Conservation (phyloP, 108 stramenopile genomes). For the Licmophora abbreviata region DNA sequence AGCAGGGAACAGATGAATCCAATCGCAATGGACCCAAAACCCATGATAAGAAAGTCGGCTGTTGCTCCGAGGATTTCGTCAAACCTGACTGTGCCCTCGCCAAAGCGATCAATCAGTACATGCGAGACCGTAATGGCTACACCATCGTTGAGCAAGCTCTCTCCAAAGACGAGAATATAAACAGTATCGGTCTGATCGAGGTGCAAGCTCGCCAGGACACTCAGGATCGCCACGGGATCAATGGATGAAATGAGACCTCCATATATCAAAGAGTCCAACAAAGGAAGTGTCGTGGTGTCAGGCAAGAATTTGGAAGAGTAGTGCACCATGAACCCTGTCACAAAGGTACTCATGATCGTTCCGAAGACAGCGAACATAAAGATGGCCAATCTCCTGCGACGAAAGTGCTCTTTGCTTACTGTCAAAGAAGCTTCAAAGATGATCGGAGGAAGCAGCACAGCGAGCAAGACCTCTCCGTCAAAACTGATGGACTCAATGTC, state of each 20-base stretch:
- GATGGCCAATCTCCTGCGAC: conserved; percentile 65
- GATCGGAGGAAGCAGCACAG: conserved; percentile 79
- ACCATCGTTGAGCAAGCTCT: conserved; percentile 92
- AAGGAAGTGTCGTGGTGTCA: conserved; percentile 34
- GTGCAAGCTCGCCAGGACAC: conserved; percentile 67
- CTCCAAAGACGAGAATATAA: conserved; percentile 90
- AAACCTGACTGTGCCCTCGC: conserved; percentile 10
- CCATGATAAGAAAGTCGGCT: conserved; percentile 52
- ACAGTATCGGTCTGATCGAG: conserved; percentile 69
- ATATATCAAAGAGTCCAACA: conserved; percentile 73
- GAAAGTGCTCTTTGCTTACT: conserved; percentile 69
- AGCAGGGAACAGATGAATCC: conserved; percentile 61
- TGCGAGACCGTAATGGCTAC: conserved; percentile 70
- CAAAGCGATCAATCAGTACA: conserved; percentile 30
- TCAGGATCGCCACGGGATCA: conserved; percentile 81
- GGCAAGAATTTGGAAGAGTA: conserved; percentile 22
- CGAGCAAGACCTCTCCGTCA: conserved; percentile 77
- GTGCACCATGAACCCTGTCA: conserved; percentile 60
- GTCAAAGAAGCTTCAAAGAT: conserved; percentile 76
- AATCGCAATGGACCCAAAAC: conserved; percentile 68
- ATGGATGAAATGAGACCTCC: conserved; percentile 85
- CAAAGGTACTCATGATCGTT: conserved; percentile 54
- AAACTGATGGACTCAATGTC: conserved; percentile 30
- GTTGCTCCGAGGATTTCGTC: conserved; percentile 23
- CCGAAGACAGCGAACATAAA: conserved; percentile 72